Conservation (phyloP, 768 basidiomycete genomes). For the Suillus sp. region DNA sequence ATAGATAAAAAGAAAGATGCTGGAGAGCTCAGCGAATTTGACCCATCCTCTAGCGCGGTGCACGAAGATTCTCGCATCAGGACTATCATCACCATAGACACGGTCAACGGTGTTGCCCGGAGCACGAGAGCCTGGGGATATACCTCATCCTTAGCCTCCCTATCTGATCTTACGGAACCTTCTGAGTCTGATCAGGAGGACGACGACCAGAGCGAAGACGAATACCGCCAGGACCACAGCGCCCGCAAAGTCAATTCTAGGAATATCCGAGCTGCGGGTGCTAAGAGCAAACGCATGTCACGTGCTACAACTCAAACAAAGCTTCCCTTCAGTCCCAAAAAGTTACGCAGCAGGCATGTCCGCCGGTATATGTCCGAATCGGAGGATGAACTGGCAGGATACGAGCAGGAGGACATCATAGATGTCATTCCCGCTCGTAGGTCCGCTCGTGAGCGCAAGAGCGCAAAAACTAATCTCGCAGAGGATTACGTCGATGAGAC, state of each 20-base stretch:
- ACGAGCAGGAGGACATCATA: slow-evolving; percentile 33
- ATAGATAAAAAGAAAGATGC: slow-evolving; percentile 48
- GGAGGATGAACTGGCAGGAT: slow-evolving; percentile 43
- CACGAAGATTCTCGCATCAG: slow-evolving; percentile 61
- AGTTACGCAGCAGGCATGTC: slow-evolving; percentile 44
- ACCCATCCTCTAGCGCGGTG: slow-evolving; percentile 56
- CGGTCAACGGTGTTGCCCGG: slow-evolving; percentile 5
- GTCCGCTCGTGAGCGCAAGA: slow-evolving; percentile 50
- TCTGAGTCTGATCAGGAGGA: slow-evolving; percentile 39
- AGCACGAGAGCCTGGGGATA: slow-evolving; percentile 16
- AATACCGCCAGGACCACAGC: slow-evolving; percentile 8
- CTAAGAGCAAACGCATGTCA: slow-evolving; percentile 7
- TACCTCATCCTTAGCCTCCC: slow-evolving; percentile 14
- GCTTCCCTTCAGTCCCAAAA: slow-evolving; percentile 71
- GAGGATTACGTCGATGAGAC: slow-evolving; percentile 26
- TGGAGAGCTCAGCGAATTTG: slow-evolving; percentile 52
- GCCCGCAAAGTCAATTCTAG: slow-evolving; percentile 9
- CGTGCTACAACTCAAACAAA: slow-evolving; percentile 25
- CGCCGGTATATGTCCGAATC: slow-evolving; percentile 38
- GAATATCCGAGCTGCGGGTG: slow-evolving; percentile 20
- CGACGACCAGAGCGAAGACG: slow-evolving; percentile 21
- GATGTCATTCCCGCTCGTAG: slow-evolving; percentile 38
- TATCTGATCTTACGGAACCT: slow-evolving; percentile 31
- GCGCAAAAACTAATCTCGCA: slow-evolving; percentile 38
- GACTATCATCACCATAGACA: slow-evolving; percentile 35